phyloP scores from a whole-genome alignment of 75 land plant species.

The Selaginella tamariscina region DNA sequence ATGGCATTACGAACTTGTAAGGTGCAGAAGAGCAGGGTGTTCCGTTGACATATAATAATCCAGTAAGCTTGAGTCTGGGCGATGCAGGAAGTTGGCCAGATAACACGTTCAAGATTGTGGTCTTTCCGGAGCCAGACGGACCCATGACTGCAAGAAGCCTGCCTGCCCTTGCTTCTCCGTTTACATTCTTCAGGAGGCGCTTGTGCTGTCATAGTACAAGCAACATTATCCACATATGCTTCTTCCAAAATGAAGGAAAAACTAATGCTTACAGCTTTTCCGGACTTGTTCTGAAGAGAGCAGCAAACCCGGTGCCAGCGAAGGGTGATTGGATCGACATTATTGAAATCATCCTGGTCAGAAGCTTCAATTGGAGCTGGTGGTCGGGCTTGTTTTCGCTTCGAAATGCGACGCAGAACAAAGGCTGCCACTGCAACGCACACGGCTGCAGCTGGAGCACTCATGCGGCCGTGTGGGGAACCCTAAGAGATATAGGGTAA shows the following conservation, averaged over 20 bases:
- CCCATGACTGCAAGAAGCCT: conserved; percentile 93
- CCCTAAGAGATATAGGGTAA: no score
- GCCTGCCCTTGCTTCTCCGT: conserved; percentile 91
- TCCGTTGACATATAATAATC: conserved; percentile 65
- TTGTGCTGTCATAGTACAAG: no score
- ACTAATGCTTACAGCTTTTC: no score
- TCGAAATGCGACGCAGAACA: not conserved
- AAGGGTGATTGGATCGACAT: not conserved
- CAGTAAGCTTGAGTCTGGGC: conserved; percentile 50
- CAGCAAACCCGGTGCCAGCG: not conserved
- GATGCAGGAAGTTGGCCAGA: conserved; percentile 84
- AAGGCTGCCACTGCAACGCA: not conserved
- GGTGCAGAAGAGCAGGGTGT: conserved; percentile 23
- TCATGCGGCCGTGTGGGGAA: no score
- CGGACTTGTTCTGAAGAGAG: not conserved
- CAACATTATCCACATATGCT: no score
- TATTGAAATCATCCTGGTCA: not conserved
- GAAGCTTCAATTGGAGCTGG: not conserved
- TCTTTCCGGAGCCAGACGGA: conserved; percentile 97
- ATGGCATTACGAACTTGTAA: conserved; percentile 12
- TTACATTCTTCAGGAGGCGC: conserved; percentile 57
- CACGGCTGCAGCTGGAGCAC: not conserved
- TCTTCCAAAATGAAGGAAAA: no score
- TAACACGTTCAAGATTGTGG: conserved; percentile 81
- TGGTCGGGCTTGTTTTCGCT: not conserved